Base-by-base conservation (phyloP, 2,329 filamentous ascomycete genomes). In the Aspergillus sp. region DNA sequence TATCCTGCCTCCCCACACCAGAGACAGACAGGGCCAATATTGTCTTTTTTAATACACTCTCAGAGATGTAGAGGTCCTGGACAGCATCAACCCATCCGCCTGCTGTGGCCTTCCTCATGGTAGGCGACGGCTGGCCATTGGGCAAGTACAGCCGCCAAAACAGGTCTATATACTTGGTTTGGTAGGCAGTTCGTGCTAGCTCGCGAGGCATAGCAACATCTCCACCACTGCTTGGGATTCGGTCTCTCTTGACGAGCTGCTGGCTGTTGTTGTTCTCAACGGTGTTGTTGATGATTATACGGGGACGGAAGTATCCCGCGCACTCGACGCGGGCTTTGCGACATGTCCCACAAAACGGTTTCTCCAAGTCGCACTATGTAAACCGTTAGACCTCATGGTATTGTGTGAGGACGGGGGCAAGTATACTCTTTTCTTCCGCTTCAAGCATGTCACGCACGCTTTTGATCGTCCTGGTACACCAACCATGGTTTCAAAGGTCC, bases 231-330 rank as follows among this genome's bases (percentile, higher is more conserved):
- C 20, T 36, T 3, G 8, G 3, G 18, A n/a, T 17, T 11, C 32
- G 48, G 5, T n/a, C 24, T n/a, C 49, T 49, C 5, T 30, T 48
- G 18, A n/a, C 30, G 30, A 53, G 41, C 2, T 30, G 42, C 17
- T 53, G 30, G 32, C 36, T 41, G 9, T 47, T 41, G 9, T 47
- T 50, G 30, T 48, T 44, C 42, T 49, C 49, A 8, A 50, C 26
- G 5, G 55, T 57, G n/a, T 53, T 53, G 39, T 53, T 57, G 55
- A 57, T 49, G 34, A 57, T 50, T n/a, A 57, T 57, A 13, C 55
- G 49, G 24, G 55, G 55, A 3, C 55, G 44, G 11, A 49, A 18
- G 17, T 57, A 57, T 5, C 50, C 55, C 11, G 44, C 50, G 30
- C 55, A 57, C n/a, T 57, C 55, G n/a, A 53, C 20, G 30, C 50